Evolutionary conservation across 306 rosid genomes (phyloP).

Genomic region (Amphicarpaea edgeworthii): DNA sequence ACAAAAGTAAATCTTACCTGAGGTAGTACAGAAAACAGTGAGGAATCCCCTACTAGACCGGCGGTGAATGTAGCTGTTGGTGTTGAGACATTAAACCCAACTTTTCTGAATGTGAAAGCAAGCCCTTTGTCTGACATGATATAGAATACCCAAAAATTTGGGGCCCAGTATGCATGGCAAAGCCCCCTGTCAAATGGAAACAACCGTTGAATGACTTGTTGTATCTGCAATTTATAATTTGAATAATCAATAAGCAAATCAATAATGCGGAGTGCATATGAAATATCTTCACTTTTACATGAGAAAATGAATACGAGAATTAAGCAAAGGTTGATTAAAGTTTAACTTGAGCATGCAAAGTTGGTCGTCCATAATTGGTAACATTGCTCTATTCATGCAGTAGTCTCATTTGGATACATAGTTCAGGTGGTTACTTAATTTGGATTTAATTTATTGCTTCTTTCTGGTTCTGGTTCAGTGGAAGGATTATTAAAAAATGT

Average conservation of each 20-base stretch:
- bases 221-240: constrained; percentile 68
- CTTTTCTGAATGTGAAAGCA: constrained; percentile 67
- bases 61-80: constrained; percentile 87
- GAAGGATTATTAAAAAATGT: neutral
- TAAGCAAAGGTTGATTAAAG: neutral
- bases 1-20: constrained; percentile 52
- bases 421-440: constrained; percentile 6
- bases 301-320: constrained; percentile 11
- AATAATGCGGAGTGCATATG: constrained; percentile 23
- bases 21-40: constrained; percentile 83
- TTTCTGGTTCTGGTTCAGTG: neutral
- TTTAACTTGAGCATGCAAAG: constrained; percentile 1
- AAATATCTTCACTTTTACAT: constrained; percentile 19
- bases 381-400: neutral
- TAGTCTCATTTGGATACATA: neutral
- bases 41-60: constrained; percentile 90
- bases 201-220: constrained; percentile 75
- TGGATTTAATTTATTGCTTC: constrained; percentile 7
- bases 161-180: constrained; percentile 99
- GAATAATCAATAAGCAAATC: constrained; percentile 37
- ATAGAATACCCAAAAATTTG: constrained; percentile 95
- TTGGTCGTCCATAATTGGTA: constrained; percentile 4
- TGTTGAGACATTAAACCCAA: constrained; percentile 64
- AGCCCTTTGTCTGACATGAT: constrained; percentile 86
- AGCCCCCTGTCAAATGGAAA: constrained; percentile 99